Evolutionary conservation across 2,329 filamentous ascomycete genomes (phyloP).

Genomic region (Ilyonectria sp.): DNA sequence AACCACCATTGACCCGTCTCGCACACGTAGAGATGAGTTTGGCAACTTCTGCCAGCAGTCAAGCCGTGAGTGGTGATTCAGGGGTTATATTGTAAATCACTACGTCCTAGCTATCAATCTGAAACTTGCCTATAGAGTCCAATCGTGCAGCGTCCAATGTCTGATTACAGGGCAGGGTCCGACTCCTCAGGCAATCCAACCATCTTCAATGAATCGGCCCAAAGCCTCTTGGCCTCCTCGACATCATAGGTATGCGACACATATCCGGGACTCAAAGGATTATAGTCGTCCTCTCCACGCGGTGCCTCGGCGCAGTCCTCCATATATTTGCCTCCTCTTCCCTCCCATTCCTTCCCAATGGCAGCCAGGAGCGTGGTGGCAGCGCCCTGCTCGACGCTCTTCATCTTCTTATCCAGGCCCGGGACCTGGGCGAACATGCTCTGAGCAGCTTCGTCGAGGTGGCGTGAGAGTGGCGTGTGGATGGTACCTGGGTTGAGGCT

Average conservation of each 20-base stretch:
- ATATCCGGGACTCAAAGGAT: conserved; percentile 5
- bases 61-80: no score
- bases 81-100: no score
- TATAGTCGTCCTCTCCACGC: conserved; percentile 4
- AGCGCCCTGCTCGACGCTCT: conserved; percentile 27
- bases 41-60: no score
- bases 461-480: conserved; percentile 2
- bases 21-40: no score
- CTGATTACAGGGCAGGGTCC: no score
- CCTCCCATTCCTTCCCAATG: conserved; percentile 29
- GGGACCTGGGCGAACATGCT: neutral
- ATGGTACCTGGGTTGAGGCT: conserved; percentile 36
- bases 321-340: conserved; percentile 26
- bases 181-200: neutral
- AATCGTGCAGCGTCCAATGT: no score
- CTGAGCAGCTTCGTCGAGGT: neutral
- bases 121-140: no score
- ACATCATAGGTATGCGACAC: conserved; percentile 23
- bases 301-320: conserved; percentile 19
- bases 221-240: conserved; percentile 18
- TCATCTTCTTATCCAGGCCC: neutral
- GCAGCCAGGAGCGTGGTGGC: conserved; percentile 26
- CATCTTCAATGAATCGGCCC: conserved; percentile 24
- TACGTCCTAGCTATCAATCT: no score
- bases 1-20: no score